Conservation (phyloP, 2,329 filamentous ascomycete species). For the Sporothrix inflata region DNA sequence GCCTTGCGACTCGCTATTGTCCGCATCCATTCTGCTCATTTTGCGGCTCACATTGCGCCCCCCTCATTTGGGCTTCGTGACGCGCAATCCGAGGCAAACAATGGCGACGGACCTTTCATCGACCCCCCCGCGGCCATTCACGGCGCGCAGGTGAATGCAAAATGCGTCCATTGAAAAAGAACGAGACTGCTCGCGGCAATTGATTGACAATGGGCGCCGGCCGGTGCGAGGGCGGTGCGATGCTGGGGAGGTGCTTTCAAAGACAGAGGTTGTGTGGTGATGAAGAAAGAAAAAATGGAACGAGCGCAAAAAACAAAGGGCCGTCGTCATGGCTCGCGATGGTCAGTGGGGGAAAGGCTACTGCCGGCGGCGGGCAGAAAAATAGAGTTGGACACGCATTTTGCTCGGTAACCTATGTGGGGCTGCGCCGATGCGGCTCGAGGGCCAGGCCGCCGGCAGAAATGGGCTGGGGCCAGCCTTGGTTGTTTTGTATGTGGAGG, state of each 20-base stretch:
- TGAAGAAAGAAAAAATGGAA: neutral
- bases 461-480: conserved; percentile 18
- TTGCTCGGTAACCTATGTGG: conserved; percentile 33
- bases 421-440: conserved; percentile 34
- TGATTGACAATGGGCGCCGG: neutral
- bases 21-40: conserved; percentile 14
- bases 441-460: conserved; percentile 24
- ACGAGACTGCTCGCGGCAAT: neutral
- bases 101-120: conserved; percentile 8
- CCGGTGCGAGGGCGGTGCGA: neutral
- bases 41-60: neutral
- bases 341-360: conserved; percentile 22
- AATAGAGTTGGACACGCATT: conserved; percentile 30
- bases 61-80: conserved; percentile 12
- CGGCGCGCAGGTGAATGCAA: neutral
- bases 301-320: conserved; percentile 5
- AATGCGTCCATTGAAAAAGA: neutral
- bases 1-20: conserved; percentile 22
- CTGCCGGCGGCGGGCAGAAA: conserved; percentile 26
- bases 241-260: neutral
- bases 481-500: neutral
- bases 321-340: conserved; percentile 22
- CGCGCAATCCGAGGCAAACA: conserved; percentile 5
- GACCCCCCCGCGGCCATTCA: neutral
- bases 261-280: neutral